Conservation (phyloP, 495 filamentous ascomycete species). For the Lophium mytilinum region DNA sequence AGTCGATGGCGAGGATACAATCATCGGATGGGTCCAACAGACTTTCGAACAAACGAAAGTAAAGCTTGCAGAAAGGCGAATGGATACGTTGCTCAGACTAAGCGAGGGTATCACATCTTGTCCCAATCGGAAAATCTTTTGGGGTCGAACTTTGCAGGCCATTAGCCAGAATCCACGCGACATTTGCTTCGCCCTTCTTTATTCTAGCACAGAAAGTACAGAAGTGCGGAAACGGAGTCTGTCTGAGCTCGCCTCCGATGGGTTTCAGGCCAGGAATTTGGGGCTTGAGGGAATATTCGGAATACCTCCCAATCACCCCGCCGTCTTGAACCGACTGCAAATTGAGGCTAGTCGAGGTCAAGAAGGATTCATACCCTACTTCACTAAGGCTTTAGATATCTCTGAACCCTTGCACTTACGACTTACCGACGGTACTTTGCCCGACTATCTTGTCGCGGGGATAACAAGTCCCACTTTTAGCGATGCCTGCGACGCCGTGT, state of each 20-base stretch:
- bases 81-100: not conserved
- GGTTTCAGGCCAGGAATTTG: too few relatives aligned
- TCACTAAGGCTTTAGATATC: not conserved
- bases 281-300: not conserved
- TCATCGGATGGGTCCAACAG: slow-evolving; percentile 9
- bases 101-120: not conserved
- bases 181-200: not conserved
- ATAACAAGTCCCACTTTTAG: slow-evolving; percentile 10
- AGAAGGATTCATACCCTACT: not conserved
- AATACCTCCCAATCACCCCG: not conserved
- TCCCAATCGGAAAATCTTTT: not conserved
- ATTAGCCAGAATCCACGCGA: not conserved
- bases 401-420: slow-evolving; percentile 1
- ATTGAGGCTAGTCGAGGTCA: not conserved
- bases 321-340: not conserved
- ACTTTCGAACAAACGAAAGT: slow-evolving; percentile 12
- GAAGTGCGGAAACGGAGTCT: too few relatives aligned
- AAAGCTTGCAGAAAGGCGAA: not conserved
- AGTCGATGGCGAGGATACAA: not conserved
- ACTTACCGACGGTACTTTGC: slow-evolving; percentile 2
- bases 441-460: not conserved
- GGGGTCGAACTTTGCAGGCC: not conserved
- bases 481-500: slow-evolving; percentile 7
- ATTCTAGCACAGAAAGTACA: not conserved
- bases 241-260: too few relatives aligned